Conservation (phyloP, 768 basidiomycete species). For the Russula virescens region DNA sequence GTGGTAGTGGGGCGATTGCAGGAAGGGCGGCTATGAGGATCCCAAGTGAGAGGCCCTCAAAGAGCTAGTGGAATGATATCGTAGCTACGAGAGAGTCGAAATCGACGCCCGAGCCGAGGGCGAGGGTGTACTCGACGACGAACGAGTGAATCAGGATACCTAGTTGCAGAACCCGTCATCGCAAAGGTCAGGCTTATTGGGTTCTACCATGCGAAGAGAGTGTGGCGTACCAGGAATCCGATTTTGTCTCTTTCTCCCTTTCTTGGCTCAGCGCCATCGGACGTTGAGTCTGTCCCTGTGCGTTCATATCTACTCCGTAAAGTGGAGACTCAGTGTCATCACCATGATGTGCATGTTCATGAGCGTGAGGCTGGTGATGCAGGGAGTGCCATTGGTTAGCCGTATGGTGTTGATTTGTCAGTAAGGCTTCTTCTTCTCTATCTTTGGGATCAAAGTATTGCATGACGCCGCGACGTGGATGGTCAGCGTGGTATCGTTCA, state of each 20-base stretch:
- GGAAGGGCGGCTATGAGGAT: conserved; percentile 71
- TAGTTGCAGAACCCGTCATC: conserved; percentile 84
- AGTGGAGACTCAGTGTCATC: conserved; percentile 21
- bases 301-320: not conserved
- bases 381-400: too few species aligned
- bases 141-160: conserved; percentile 84
- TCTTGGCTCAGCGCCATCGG: too few species aligned
- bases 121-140: conserved; percentile 72
- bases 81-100: conserved; percentile 72
- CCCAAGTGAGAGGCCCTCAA: conserved; percentile 78
- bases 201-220: too few species aligned
- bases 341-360: too few species aligned
- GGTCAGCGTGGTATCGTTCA: too few species aligned
- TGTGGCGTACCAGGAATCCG: conserved; percentile 55
- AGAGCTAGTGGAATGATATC: conserved; percentile 76
- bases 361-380: too few species aligned
- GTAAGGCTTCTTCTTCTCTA: not conserved
- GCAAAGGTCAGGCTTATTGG: too few species aligned
- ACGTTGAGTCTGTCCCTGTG: conserved; percentile 36
- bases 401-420: not conserved
- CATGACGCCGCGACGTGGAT: too few species aligned
- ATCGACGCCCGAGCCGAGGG: conserved; percentile 61
- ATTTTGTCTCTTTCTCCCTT: conserved; percentile 71
- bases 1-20: too few species aligned
- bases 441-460: not conserved